phyloP scores from a whole-genome alignment of 2,329 filamentous ascomycete genomes.

The Trichoderma endophyticum region DNA sequence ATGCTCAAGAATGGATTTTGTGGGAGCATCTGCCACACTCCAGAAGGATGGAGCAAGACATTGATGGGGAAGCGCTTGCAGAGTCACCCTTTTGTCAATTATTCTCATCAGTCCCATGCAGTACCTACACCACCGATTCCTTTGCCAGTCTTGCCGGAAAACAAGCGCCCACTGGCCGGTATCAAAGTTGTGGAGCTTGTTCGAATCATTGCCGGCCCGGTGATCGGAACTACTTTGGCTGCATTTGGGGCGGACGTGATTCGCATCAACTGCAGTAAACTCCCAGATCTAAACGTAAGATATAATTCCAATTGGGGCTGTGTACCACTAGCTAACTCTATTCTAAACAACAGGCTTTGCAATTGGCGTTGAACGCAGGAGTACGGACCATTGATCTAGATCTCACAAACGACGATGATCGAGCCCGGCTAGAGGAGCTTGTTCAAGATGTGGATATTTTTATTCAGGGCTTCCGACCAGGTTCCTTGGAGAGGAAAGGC shows the following conservation, averaged over 20 bases:
- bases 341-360: neutral
- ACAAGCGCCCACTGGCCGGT: conserved; percentile 40
- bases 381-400: conserved; percentile 48
- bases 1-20: conserved; percentile 27
- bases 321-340: neutral
- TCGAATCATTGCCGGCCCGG: conserved; percentile 21
- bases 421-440: conserved; percentile 38
- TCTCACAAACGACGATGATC: conserved; percentile 41
- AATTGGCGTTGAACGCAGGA: neutral
- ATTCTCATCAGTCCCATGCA: conserved; percentile 28
- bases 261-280: neutral
- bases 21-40: conserved; percentile 28
- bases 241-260: conserved; percentile 24
- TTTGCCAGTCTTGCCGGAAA: neutral
- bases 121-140: neutral
- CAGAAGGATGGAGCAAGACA: conserved; percentile 25
- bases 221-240: neutral
- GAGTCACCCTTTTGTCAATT: conserved; percentile 35
- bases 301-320: neutral
- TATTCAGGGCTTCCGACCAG: neutral
- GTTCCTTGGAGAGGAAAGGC: conserved; percentile 46
- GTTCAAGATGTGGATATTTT: conserved; percentile 44
- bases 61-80: conserved; percentile 25
- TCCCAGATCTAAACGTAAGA: neutral
- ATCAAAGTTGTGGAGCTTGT: conserved; percentile 24